Conservation (phyloP, 495 filamentous ascomycete genomes). For the Apodospora peruviana region DNA sequence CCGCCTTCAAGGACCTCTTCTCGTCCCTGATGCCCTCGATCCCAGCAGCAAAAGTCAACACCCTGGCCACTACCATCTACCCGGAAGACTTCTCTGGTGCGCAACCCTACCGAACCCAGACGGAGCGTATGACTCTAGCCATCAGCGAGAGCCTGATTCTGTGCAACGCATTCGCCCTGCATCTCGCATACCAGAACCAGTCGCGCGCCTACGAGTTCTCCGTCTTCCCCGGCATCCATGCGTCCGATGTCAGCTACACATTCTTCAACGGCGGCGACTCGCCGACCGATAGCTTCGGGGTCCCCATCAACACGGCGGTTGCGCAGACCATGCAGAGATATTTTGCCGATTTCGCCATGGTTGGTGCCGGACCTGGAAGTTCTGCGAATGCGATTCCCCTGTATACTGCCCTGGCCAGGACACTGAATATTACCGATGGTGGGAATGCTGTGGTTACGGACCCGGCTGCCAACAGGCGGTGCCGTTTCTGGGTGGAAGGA, state of each 20-base stretch:
- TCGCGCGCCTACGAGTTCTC: constrained; percentile 3
- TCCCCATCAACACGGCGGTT: background rate
- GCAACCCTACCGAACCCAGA: constrained; percentile 8
- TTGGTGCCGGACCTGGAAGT: background rate
- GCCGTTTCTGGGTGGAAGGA: background rate
- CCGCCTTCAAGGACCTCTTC: constrained; percentile 10
- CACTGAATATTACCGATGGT: background rate
- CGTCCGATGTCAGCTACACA: constrained; percentile 2
- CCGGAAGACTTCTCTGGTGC: constrained; percentile 6
- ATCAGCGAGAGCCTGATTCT: constrained; percentile 1
- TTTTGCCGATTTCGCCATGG: background rate
- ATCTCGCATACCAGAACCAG: constrained; percentile 4
- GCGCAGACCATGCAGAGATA: background rate
- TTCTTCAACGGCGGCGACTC: constrained; percentile 4
- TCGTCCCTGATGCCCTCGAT: constrained; percentile 5
- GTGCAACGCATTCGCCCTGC: constrained; percentile 5
- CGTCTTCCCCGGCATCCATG: constrained; percentile 8
- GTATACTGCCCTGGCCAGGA: background rate
- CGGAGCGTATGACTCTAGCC: constrained; percentile 2
- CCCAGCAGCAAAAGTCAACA: constrained; percentile 4
- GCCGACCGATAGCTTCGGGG: background rate
- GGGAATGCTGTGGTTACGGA: background rate
- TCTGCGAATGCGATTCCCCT: background rate
- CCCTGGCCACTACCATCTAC: constrained; percentile 8
- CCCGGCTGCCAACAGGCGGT: background rate